Evolutionary conservation across 2,329 filamentous ascomycete genomes (phyloP), one percentile per base, ranked within the genome.

Genomic region (Dothideomycetidae sp.): DNA sequence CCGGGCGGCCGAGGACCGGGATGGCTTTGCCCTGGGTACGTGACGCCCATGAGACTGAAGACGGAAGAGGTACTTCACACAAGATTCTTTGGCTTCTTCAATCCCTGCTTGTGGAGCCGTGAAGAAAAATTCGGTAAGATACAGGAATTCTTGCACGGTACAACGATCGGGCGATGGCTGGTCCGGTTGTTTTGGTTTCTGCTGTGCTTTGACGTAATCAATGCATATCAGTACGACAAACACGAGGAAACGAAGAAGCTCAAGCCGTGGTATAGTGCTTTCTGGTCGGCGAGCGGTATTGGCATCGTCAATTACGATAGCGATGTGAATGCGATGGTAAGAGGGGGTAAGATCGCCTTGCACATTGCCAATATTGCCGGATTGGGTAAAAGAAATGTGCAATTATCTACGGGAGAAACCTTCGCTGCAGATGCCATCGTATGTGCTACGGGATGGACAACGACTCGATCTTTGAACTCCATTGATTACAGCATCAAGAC

Each of bases 81-180:
- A 0, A 73, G 81, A 0, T 66, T 80, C 44, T 57, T 85, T 37
- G 79, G 73, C 2, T 84, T 77, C 74, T 74, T 86, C 55, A 76
- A 71, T 36, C 81, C 81, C 0, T 85, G 79, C 50, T 67, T 79
- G 10, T 86, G 78, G 75, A 77, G 75, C 3, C 61, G 65, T 2
- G 68, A 66, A 2, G 75, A 75, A 48, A 77, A 75, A 1, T 78
- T 68, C 45, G 59, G 64, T 10, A 58, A 57, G 9, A 59, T 71
- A 2, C 64, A 73, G 3, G 50, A 54, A 7, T 71, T 78, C 42
- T 59, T 75, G 32, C 74, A 80, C 44, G 60, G 63, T 14, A 78
- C 71, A 0, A 54, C 59, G 21, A 37, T 77, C 2, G 75, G 76
- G 2, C 64, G 72, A 1, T 60, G 58, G 35, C 53, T 79, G 13